phyloP scores from a whole-genome alignment of 1,139 yeast species.

The Suhomyces atakaporum region DNA sequence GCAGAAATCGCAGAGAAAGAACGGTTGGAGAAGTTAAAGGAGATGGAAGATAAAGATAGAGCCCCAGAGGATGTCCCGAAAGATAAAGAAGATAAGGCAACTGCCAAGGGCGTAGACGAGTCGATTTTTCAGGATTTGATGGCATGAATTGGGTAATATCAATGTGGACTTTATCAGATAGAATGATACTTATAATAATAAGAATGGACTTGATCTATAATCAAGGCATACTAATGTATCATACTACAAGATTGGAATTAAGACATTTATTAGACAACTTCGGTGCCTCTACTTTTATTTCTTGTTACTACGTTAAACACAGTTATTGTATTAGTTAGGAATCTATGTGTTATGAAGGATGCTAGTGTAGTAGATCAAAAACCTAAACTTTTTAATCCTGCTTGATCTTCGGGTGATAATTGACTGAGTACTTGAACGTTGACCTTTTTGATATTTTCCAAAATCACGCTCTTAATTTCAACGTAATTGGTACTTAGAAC shows the following conservation, averaged over 20 bases:
- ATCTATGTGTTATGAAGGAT: constrained; percentile 5
- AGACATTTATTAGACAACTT: no score
- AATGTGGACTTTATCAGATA: no score
- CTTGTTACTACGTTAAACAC: constrained; percentile 4
- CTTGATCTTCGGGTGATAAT: constrained; percentile 15
- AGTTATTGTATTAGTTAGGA: constrained; percentile 10
- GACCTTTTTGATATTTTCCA: constrained; percentile 33
- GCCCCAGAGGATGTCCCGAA: constrained; percentile 1
- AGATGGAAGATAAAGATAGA: constrained; percentile 32
- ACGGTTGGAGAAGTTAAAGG: constrained; percentile 51
- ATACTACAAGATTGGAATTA: no score
- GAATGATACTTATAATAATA: no score
- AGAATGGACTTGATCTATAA: no score
- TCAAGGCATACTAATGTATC: no score
- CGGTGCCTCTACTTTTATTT: constrained; percentile 3
- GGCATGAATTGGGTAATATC: no score
- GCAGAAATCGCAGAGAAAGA: constrained; percentile 93
- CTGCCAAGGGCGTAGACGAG: constrained; percentile 6
- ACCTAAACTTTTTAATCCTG: constrained; percentile 5
- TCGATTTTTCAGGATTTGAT: constrained; percentile 8
- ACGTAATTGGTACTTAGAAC: constrained; percentile 38
- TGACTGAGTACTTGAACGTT: constrained; percentile 34
- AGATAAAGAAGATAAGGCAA: constrained; percentile 4
- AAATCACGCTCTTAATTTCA: constrained; percentile 32
- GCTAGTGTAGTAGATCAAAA: no score